These are phyloP conservation scores for Ajuga chamaepitys DNA, from an alignment of 257 asterid species.

Conservation along the genomic window DNA sequence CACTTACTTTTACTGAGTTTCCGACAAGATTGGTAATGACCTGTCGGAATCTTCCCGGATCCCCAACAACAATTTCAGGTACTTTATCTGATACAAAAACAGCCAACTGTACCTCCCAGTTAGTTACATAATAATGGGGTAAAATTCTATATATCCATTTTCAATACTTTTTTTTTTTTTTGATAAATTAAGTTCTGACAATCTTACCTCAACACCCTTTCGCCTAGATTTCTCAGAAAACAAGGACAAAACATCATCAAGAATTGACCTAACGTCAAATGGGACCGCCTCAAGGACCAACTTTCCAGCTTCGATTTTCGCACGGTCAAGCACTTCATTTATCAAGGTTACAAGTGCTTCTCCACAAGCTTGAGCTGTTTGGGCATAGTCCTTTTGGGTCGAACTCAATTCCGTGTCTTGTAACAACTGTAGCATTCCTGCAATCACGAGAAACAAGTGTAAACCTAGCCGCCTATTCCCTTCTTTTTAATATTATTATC, in stretches of 20 bases:
- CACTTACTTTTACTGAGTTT: slow-evolving; percentile 89
- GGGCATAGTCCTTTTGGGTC: slow-evolving; percentile 83
- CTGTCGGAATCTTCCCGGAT: slow-evolving; percentile 94
- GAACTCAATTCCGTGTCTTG: slow-evolving; percentile 75
- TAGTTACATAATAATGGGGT: background rate
- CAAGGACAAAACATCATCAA: slow-evolving; percentile 79
- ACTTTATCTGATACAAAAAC: slow-evolving; percentile 87
- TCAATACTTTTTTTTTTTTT: too few relatives aligned
- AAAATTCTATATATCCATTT: background rate
- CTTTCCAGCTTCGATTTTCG: slow-evolving; percentile 86
- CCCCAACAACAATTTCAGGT: slow-evolving; percentile 79
- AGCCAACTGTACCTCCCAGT: slow-evolving; percentile 63
- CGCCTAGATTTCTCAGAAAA: slow-evolving; percentile 84
- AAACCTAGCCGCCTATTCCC: background rate
- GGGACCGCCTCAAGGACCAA: slow-evolving; percentile 84
- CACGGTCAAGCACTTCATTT: slow-evolving; percentile 90
- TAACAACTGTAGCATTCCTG: slow-evolving; percentile 85
- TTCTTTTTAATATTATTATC: background rate
- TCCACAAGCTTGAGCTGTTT: slow-evolving; percentile 96
- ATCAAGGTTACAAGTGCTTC: slow-evolving; percentile 76
- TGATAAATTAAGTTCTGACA: background rate
- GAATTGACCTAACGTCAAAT: slow-evolving; percentile 60
- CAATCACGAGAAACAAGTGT: slow-evolving; percentile 10
- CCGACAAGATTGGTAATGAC: slow-evolving; percentile 90
- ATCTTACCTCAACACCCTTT: slow-evolving; percentile 76